Evolutionary conservation across 1,284 basidiomycete genomes (phyloP).

Genomic region (Cutaneotrichosporon sp.): DNA sequence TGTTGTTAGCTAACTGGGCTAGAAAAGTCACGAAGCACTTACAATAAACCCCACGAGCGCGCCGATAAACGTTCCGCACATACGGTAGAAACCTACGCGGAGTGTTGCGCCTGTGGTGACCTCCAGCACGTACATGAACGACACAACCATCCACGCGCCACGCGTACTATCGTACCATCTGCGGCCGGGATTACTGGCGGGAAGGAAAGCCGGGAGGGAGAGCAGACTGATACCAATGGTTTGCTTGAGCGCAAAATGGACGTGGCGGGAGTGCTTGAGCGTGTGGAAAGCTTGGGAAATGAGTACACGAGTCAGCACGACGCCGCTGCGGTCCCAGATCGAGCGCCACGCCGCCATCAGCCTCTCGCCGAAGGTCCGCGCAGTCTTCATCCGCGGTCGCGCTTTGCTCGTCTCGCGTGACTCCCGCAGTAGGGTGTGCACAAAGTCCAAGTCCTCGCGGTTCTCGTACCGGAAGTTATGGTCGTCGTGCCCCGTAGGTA

Average conservation of each 20-base stretch:
- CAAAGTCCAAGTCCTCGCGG: conserved; percentile 20
- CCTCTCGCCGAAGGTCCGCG: background rate
- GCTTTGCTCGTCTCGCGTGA: conserved; percentile 4
- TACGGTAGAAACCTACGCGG: conserved; percentile 48
- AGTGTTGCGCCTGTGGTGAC: conserved; percentile 51
- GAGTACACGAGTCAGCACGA: conserved; percentile 29
- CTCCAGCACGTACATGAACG: conserved; percentile 52
- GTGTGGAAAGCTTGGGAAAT: conserved; percentile 32
- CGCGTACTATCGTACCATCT: conserved; percentile 45
- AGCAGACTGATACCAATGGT: conserved; percentile 48
- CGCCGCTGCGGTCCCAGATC: conserved; percentile 32
- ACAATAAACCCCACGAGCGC: conserved; percentile 47
- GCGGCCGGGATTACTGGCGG: conserved; percentile 30
- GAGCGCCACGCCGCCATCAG: conserved; percentile 25
- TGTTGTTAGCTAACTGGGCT: conserved; percentile 3
- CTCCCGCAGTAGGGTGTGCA: conserved; percentile 12
- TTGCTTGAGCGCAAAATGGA: conserved; percentile 50
- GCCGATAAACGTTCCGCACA: conserved; percentile 50
- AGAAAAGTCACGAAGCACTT: conserved; percentile 18
- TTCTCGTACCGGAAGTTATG: conserved; percentile 3
- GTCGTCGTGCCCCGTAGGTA: background rate
- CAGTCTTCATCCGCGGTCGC: background rate
- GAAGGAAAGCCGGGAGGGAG: conserved; percentile 48
- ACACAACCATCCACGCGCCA: conserved; percentile 49
- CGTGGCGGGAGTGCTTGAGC: conserved; percentile 48